These are phyloP conservation scores for Articulospora tetracladia DNA, from an alignment of 495 filamentous ascomycete genomes.

Conservation along the genomic window DNA sequence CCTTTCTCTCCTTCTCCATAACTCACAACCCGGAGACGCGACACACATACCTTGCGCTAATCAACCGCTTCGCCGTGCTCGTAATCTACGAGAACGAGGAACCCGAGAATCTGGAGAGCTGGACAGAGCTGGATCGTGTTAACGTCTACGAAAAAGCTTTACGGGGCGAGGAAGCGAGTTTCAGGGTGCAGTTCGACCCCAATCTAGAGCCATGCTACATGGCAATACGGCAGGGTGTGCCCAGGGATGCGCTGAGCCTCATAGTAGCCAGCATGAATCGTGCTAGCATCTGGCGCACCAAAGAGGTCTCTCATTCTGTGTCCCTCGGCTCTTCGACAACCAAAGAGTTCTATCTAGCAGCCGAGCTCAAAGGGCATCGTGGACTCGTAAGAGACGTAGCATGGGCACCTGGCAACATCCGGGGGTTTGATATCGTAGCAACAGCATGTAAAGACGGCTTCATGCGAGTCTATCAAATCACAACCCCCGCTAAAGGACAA, in stretches of 20 bases:
- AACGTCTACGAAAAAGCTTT: constrained; percentile 54
- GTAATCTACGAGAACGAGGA: constrained; percentile 82
- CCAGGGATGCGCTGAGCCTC: constrained; percentile 65
- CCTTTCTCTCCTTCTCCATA: constrained; percentile 76
- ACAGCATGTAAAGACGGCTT: constrained; percentile 89
- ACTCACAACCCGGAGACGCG: constrained; percentile 63
- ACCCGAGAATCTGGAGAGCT: constrained; percentile 75
- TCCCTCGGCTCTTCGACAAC: constrained; percentile 41
- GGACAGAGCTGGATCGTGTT: constrained; percentile 67
- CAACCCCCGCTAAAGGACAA: constrained; percentile 45
- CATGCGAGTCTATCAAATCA: constrained; percentile 79
- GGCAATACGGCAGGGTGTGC: constrained; percentile 70
- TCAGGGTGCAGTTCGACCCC: constrained; percentile 81
- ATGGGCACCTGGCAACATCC: constrained; percentile 85
- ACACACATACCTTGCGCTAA: constrained; percentile 76
- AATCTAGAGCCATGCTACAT: constrained; percentile 75
- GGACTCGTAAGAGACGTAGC: constrained; percentile 84
- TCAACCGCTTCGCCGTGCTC: constrained; percentile 75
- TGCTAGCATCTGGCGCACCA: constrained; percentile 75
- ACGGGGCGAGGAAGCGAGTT: constrained; percentile 79
- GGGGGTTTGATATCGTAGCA: constrained; percentile 86
- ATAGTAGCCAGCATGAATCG: constrained; percentile 80
- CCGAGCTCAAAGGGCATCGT: constrained; percentile 64
- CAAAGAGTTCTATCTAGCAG: constrained; percentile 72
- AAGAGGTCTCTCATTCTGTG: constrained; percentile 51